Evolutionary conservation across 768 basidiomycete species (phyloP), one percentile per base, ranked within the genome.

Genomic region (Strobilomyces confusus): DNA sequence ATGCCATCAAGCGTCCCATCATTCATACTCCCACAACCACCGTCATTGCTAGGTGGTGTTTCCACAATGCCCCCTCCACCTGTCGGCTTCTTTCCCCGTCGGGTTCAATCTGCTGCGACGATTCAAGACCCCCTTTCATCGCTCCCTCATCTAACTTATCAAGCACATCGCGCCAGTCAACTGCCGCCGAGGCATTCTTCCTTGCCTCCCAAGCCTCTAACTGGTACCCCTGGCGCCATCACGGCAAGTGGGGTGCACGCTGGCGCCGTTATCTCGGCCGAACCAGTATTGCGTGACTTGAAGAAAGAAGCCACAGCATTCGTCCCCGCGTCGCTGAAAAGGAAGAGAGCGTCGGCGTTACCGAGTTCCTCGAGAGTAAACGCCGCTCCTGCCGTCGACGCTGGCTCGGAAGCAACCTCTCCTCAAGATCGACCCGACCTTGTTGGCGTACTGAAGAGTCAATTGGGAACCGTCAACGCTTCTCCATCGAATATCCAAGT

Each of bases 221-320:
- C 48, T 15, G 44, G 64, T 30, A 51, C 64, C 13, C 58, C 65
- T 26, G 50, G 29, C 12, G 6, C 40, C 2, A 72, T 79, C 5
- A 84, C 86, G 2, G 84, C 83, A 8, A 29, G 49, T 42, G 56
- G 74, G 15, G 69, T 70, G 15, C 64, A 68, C 2, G 72, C 74
- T 22, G 72, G 80, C 8, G 92, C 90, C 2, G 88, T 81, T 2
- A 84, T 98, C 48, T 86, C 82, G 20, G 93, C 94, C 3, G 92
- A 77, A 42, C 92, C 97, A 5, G 79, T 92, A 65, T 71, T 99
- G 47, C 88, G 95, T 14, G 92, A 99, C 70, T 76, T 98, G 56
- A 92, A 94, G 74, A 94, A 92, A 70, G 97, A 99, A 68, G 88
- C 89, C 9, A 95, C 92, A 1, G 83, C 89, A 0, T 98, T 99